Evolutionary conservation across 495 filamentous ascomycete species (phyloP).

Genomic region (Penicilliopsis zonata): DNA sequence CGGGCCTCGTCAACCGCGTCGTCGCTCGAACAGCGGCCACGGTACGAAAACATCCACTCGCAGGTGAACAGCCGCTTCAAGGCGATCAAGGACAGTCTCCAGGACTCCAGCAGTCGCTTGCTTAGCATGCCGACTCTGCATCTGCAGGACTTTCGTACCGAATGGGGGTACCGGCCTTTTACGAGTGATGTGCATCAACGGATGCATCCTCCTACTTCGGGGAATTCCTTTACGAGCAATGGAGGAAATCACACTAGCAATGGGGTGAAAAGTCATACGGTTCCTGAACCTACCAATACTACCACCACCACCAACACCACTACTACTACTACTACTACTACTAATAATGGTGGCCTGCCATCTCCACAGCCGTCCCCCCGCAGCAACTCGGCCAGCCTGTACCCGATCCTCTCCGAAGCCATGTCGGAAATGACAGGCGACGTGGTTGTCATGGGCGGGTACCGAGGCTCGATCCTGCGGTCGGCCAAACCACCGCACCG

Average conservation of each 20-base stretch:
- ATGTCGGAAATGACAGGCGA: conserved; percentile 67
- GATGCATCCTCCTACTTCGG: conserved; percentile 1
- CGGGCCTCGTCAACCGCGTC: conserved; percentile 58
- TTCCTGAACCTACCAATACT: no score
- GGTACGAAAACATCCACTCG: conserved; percentile 62
- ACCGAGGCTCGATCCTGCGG: conserved; percentile 77
- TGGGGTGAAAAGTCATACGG: no score
- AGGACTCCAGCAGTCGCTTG: conserved; percentile 66
- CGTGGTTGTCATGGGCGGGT: conserved; percentile 81
- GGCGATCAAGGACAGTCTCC: conserved; percentile 79
- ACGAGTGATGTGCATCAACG: conserved; percentile 10
- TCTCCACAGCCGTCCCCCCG: conserved; percentile 14
- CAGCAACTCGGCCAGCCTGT: conserved; percentile 18
- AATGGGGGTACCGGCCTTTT: conserved; percentile 25
- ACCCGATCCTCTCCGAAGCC: conserved; percentile 49
- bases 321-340: no score
- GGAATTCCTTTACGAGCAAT: conserved; percentile 1
- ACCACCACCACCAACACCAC: no score
- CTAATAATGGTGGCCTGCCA: no score
- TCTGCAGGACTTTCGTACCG: conserved; percentile 35
- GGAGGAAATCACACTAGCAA: conserved; percentile 7
- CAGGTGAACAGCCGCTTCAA: conserved; percentile 81
- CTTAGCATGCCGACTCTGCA: conserved; percentile 46
- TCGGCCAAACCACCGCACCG: conserved; percentile 73
- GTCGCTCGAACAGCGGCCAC: conserved; percentile 76